Evolutionary conservation across 2,329 filamentous ascomycete genomes (phyloP).

Genomic region (Hymenoscyphus linearis): DNA sequence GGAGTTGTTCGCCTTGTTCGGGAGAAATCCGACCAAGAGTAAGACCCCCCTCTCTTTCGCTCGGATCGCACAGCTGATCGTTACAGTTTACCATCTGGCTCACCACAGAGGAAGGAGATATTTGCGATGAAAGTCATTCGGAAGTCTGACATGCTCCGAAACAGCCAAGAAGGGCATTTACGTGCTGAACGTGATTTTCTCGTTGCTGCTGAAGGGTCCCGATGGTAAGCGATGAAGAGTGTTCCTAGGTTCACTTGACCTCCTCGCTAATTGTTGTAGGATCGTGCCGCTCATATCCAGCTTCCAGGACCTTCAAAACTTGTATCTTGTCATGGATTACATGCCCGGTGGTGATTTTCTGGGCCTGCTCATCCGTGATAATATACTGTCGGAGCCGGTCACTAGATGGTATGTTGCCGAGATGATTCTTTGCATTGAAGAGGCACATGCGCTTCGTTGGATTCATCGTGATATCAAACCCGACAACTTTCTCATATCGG

Average conservation of each 20-base stretch:
- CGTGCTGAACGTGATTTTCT: slow-evolving; percentile 89
- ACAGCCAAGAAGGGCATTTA: slow-evolving; percentile 87
- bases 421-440: slow-evolving; percentile 79
- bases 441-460: slow-evolving; percentile 60
- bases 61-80: neutral
- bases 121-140: slow-evolving; percentile 97
- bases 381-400: slow-evolving; percentile 71
- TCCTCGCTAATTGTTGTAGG: slow-evolving; percentile 39
- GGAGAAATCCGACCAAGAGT: slow-evolving; percentile 43
- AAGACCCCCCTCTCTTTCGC: slow-evolving; percentile 1
- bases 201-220: slow-evolving; percentile 79
- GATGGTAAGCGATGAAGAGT: slow-evolving; percentile 49
- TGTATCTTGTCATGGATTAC: slow-evolving; percentile 97
- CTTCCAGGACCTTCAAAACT: slow-evolving; percentile 77
- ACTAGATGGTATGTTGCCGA: slow-evolving; percentile 88
- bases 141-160: slow-evolving; percentile 88
- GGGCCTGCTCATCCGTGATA: slow-evolving; percentile 77
- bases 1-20: slow-evolving; percentile 84
- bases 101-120: slow-evolving; percentile 47
- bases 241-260: neutral
- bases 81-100: neutral
- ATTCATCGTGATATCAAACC: slow-evolving; percentile 97
- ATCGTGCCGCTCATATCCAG: slow-evolving; percentile 82
- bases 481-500: slow-evolving; percentile 90
- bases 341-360: slow-evolving; percentile 97